phyloP scores from a whole-genome alignment of 202 grass and related monocot species.

The Sporobolus alterniflorus region DNA sequence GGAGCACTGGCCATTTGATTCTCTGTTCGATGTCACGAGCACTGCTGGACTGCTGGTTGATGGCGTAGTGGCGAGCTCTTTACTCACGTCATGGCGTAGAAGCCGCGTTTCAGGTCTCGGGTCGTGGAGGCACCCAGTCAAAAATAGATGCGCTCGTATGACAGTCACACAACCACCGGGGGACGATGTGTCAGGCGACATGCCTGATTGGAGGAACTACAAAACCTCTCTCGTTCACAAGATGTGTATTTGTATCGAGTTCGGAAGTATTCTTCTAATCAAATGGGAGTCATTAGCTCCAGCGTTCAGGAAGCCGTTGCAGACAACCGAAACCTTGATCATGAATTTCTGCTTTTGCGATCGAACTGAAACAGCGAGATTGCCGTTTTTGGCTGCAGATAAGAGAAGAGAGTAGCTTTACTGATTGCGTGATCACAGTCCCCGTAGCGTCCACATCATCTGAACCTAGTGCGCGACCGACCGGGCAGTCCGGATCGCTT shows the following conservation, averaged over 20 bases:
- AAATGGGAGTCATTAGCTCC: background rate
- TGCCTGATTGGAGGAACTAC: background rate
- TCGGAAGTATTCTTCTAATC: background rate
- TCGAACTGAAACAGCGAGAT: background rate
- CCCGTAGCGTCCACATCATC: slow-evolving; percentile 21
- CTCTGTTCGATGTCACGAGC: background rate
- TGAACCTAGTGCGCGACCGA: slow-evolving; percentile 16
- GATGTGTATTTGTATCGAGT: background rate
- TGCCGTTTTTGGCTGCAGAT: background rate
- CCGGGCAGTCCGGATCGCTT: slow-evolving; percentile 41
- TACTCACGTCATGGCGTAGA: background rate
- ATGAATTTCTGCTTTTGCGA: background rate
- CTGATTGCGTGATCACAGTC: slow-evolving; percentile 29
- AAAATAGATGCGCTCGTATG: background rate
- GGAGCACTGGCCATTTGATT: background rate
- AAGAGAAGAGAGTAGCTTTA: background rate
- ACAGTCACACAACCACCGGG: background rate
- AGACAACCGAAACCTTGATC: background rate
- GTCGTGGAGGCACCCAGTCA: slow-evolving; percentile 19
- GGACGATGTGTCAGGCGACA: background rate
- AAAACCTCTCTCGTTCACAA: background rate
- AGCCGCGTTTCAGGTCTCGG: slow-evolving; percentile 30
- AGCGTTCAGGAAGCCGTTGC: background rate
- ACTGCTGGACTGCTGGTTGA: background rate
- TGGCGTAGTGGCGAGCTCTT: slow-evolving; percentile 15